Conservation (phyloP, 1,139 yeast genomes). For the Sugiyamaella xylanicola region DNA sequence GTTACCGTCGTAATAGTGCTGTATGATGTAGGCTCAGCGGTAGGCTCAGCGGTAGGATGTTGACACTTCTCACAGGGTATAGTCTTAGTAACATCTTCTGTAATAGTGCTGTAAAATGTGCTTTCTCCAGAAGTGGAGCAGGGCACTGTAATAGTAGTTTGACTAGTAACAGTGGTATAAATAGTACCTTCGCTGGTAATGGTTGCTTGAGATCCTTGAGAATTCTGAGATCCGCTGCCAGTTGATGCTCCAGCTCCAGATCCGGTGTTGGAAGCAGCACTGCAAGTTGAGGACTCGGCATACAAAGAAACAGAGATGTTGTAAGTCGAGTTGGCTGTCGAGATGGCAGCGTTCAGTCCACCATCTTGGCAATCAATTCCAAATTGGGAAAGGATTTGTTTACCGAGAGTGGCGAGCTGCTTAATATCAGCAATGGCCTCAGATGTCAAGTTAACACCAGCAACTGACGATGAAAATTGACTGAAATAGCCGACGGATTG, state of each 20-base stretch:
- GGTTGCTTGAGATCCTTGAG: slow-evolving; percentile 3
- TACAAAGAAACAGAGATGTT: slow-evolving; percentile 8
- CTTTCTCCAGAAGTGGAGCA: slow-evolving; percentile 17
- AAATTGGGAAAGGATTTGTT: slow-evolving; percentile 13
- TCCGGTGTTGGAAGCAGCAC: not conserved
- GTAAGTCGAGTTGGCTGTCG: slow-evolving; percentile 14
- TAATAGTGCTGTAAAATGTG: slow-evolving; percentile 14
- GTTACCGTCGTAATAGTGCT: slow-evolving; percentile 18
- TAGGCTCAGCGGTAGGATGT: not conserved
- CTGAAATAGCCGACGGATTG: slow-evolving; percentile 14
- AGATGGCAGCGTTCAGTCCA: slow-evolving; percentile 13
- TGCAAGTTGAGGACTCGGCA: slow-evolving; percentile 13
- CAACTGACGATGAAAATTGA: not conserved
- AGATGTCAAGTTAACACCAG: slow-evolving; percentile 4
- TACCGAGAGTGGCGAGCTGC: slow-evolving; percentile 13
- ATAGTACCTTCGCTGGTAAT: not conserved
- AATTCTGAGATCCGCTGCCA: not conserved
- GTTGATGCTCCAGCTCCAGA: not conserved
- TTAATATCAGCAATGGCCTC: slow-evolving; percentile 12
- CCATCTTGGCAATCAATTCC: slow-evolving; percentile 16
- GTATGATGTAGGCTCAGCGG: not conserved
- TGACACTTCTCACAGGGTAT: slow-evolving; percentile 14
- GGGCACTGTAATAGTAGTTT: slow-evolving; percentile 18
- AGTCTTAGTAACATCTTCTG: slow-evolving; percentile 16
- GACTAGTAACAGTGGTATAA: slow-evolving; percentile 6